Percentiles rank a stretch among this genome's conserved stretches.
These are phyloP conservation scores for Talaromyces wortmannii DNA, from an alignment of 495 filamentous ascomycete species.

Conservation along the genomic window DNA sequence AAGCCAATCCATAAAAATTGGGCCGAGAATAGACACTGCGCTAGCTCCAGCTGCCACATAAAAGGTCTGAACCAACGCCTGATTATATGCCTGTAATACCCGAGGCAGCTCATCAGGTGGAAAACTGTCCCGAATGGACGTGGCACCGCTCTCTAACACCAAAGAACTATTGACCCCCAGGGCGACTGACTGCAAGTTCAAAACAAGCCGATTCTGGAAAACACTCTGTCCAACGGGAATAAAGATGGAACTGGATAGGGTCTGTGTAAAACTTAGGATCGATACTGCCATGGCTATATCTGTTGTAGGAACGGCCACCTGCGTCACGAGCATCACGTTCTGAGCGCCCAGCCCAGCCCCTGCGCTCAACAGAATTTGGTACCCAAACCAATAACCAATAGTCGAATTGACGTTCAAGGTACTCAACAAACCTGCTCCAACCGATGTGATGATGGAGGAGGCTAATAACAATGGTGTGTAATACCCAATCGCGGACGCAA, in stretches of 20 bases:
- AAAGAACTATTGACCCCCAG: constrained; percentile 7
- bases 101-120: constrained; percentile 8
- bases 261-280: constrained; percentile 30
- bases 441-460: constrained; percentile 25
- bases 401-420: constrained; percentile 13
- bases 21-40: not conserved
- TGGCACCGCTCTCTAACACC: constrained; percentile 18
- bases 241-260: constrained; percentile 31
- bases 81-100: constrained; percentile 23
- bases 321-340: constrained; percentile 4
- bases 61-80: constrained; percentile 15
- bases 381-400: constrained; percentile 14
- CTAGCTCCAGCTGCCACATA: not conserved
- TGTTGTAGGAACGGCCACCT: not conserved
- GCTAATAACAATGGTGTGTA: constrained; percentile 50
- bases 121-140: constrained; percentile 15
- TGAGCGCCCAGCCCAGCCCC: constrained; percentile 17
- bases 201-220: constrained; percentile 11
- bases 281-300: constrained; percentile 32
- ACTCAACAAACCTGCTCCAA: constrained; percentile 25
- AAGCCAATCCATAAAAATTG: not conserved
- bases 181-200: constrained; percentile 2
- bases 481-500: constrained; percentile 17
- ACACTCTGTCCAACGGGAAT: constrained; percentile 2
- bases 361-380: constrained; percentile 14